A percentile compares a stretch with the other conserved stretches of the same genome.
Evolutionary conservation across 371 early-diverging fungal genomes (phyloP).

Genomic region (Massospora cicadina): DNA sequence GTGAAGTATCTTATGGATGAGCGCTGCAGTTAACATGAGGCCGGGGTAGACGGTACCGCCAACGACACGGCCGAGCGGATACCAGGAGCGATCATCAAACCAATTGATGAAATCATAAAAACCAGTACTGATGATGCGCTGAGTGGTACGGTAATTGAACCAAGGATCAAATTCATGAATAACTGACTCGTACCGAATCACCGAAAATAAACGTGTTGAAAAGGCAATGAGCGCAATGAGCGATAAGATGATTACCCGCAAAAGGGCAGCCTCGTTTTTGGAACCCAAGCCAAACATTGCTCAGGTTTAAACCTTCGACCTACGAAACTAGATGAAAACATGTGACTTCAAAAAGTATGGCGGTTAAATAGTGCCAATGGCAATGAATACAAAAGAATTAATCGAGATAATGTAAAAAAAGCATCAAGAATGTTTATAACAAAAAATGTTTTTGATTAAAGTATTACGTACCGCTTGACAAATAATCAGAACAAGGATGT

Average conservation of each 20-base stretch:
- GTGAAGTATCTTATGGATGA: conserved; percentile 82
- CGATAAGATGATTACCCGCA: conserved; percentile 55
- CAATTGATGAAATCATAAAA: conserved; percentile 97
- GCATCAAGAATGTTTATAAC: not conserved
- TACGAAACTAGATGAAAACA: too few species aligned
- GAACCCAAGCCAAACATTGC: conserved; percentile 9
- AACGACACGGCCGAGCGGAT: conserved; percentile 96
- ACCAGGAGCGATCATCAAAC: conserved; percentile 98
- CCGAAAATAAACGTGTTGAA: conserved; percentile 85
- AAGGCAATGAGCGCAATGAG: conserved; percentile 79
- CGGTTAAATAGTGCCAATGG: too few species aligned
- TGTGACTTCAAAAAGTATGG: too few species aligned
- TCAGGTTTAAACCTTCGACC: not conserved
- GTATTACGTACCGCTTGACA: not conserved
- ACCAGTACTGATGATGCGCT: conserved; percentile 84
- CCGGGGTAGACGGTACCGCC: conserved; percentile 97
- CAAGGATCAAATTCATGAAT: conserved; percentile 99
- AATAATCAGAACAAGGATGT: not conserved
- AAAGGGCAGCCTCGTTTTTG: conserved; percentile 15
- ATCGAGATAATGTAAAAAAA: not conserved
- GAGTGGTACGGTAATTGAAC: conserved; percentile 98
- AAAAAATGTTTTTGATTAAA: not conserved
- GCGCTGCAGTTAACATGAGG: conserved; percentile 94
- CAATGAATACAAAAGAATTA: not conserved
- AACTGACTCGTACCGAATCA: conserved; percentile 86